phyloP scores from a whole-genome alignment of 768 basidiomycete species.

The Asterophora lycoperdoides region DNA sequence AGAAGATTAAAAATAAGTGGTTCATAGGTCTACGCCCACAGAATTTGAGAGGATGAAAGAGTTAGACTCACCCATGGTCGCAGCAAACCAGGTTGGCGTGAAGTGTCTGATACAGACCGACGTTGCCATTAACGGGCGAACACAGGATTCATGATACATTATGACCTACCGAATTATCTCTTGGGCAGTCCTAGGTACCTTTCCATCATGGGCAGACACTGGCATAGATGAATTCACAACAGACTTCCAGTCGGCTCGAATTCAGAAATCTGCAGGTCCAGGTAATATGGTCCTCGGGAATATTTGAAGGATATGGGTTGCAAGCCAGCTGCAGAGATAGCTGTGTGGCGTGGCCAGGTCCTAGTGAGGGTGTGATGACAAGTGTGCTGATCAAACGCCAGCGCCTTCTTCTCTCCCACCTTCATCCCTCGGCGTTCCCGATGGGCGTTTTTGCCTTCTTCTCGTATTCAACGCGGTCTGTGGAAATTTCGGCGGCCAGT shows the following conservation, averaged over 20 bases:
- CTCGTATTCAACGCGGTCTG: conserved; percentile 16
- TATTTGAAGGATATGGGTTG: neutral
- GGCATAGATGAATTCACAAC: neutral
- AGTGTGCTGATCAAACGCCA: too few relatives aligned
- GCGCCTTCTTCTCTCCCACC: conserved; percentile 3
- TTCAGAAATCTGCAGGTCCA: neutral
- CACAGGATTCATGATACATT: too few relatives aligned
- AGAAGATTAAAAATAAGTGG: neutral
- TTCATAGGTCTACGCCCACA: neutral
- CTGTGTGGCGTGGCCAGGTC: too few relatives aligned
- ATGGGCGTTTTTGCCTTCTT: conserved; percentile 28
- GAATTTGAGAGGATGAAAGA: neutral
- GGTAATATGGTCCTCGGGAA: neutral
- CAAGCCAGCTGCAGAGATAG: neutral
- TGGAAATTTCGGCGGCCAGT: neutral
- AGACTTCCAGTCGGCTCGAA: neutral
- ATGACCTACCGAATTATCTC: conserved; percentile 9
- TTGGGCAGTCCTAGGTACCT: neutral
- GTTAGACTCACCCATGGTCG: conserved; percentile 36
- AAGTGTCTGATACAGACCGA: conserved; percentile 35
- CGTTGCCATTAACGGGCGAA: neutral
- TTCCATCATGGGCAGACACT: neutral
- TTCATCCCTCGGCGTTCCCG: conserved; percentile 2
- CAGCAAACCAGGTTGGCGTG: conserved; percentile 40
- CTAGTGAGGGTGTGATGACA: too few relatives aligned